phyloP scores from a whole-genome alignment of 495 filamentous ascomycete species.

The Penicillium cosmopolitanum region DNA sequence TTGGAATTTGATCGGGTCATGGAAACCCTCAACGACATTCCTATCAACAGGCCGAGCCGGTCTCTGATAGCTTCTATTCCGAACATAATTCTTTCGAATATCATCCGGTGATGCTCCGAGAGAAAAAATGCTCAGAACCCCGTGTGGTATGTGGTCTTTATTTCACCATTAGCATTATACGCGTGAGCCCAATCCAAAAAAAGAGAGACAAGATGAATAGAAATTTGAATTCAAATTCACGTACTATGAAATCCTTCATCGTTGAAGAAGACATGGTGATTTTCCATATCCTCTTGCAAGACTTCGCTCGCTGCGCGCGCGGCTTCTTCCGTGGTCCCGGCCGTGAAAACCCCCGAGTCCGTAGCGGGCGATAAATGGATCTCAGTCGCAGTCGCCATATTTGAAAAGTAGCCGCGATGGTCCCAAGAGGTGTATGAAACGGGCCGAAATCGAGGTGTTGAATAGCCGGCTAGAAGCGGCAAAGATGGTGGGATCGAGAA shows the following conservation, averaged over 20 bases:
- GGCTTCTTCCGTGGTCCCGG: conserved; percentile 56
- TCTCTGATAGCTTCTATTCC: conserved; percentile 66
- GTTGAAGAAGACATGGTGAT: conserved; percentile 81
- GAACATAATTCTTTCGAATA: conserved; percentile 61
- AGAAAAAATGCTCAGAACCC: conserved; percentile 73
- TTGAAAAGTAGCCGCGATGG: not conserved
- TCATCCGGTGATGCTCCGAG: conserved; percentile 64
- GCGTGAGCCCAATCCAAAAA: too few relatives aligned
- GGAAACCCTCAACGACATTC: conserved; percentile 52
- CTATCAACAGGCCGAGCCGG: conserved; percentile 42
- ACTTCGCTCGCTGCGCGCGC: conserved; percentile 65
- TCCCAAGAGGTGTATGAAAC: not conserved
- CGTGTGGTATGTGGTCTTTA: conserved; percentile 69
- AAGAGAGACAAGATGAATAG: too few relatives aligned
- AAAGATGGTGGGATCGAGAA: not conserved
- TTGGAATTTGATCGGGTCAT: conserved; percentile 53
- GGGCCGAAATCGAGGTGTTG: not conserved
- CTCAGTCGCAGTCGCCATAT: conserved; percentile 67
- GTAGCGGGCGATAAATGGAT: conserved; percentile 58
- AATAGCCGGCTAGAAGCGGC: not conserved
- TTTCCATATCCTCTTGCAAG: conserved; percentile 73
- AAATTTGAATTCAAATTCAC: conserved; percentile 17
- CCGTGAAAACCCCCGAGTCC: conserved; percentile 61
- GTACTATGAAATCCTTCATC: conserved; percentile 67
- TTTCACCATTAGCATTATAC: not conserved